phyloP scores from a whole-genome alignment of 768 basidiomycete genomes.

The Tylopilus vinaceipallidus region DNA sequence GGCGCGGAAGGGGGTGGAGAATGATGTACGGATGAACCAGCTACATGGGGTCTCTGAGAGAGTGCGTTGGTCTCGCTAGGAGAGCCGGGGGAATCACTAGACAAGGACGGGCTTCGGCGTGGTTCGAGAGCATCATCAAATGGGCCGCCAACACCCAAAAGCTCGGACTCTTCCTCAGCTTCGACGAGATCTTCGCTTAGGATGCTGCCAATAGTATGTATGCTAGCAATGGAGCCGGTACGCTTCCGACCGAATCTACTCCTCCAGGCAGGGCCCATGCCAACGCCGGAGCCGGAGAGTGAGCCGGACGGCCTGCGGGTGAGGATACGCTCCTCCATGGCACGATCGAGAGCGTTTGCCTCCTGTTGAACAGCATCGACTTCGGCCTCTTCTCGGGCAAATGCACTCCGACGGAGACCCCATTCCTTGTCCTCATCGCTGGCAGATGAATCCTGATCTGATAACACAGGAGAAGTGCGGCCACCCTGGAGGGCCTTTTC shows the following conservation, averaged over 20 bases:
- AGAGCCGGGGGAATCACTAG: slow-evolving; percentile 36
- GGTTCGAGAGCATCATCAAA: slow-evolving; percentile 44
- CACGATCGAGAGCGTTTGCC: slow-evolving; percentile 80
- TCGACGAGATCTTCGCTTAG: slow-evolving; percentile 80
- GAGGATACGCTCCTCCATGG: slow-evolving; percentile 81
- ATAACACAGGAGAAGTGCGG: slow-evolving; percentile 47
- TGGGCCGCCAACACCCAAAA: slow-evolving; percentile 66
- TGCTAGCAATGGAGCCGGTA: slow-evolving; percentile 73
- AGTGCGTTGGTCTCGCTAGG: slow-evolving; percentile 28
- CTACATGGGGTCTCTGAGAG: slow-evolving; percentile 20
- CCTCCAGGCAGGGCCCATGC: slow-evolving; percentile 67
- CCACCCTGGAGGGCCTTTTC: slow-evolving; percentile 67
- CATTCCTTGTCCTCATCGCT: slow-evolving; percentile 79
- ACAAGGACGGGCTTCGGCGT: slow-evolving; percentile 35
- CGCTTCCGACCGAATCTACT: slow-evolving; percentile 69
- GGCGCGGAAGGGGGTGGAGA: slow-evolving; percentile 51
- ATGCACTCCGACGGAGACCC: slow-evolving; percentile 62
- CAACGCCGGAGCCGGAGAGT: slow-evolving; percentile 60
- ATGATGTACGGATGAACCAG: slow-evolving; percentile 5
- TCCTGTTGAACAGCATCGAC: slow-evolving; percentile 64
- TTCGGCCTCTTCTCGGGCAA: slow-evolving; percentile 46
- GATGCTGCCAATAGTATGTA: slow-evolving; percentile 61
- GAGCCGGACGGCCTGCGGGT: slow-evolving; percentile 72
- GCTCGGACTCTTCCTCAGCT: slow-evolving; percentile 74
- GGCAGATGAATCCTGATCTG: slow-evolving; percentile 50